A percentile compares a stretch with the other conserved stretches of the same genome.
These are phyloP conservation scores for Pichia rugopelliculosa DNA, from an alignment of 805 yeast species.

Conservation along the genomic window DNA sequence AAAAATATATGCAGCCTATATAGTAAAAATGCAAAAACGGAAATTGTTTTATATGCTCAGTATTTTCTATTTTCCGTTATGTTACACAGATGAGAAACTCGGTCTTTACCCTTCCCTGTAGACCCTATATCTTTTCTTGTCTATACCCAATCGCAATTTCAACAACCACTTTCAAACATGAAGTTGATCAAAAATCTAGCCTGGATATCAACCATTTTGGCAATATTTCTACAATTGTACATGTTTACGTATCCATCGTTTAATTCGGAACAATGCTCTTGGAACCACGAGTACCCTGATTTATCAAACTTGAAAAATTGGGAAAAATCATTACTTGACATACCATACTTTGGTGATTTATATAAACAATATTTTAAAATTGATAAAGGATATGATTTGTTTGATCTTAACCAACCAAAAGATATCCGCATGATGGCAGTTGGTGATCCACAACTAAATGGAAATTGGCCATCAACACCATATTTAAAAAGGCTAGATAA, in stretches of 20 bases:
- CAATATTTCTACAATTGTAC: constrained; percentile 50
- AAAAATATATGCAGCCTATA: no score
- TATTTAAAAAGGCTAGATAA: constrained; percentile 73
- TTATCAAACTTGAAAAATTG: constrained; percentile 15
- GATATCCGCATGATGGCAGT: constrained; percentile 64
- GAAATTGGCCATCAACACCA: constrained; percentile 66
- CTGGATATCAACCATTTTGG: constrained; percentile 28
- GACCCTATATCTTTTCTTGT: background rate
- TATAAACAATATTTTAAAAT: constrained; percentile 25
- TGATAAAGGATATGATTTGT: constrained; percentile 10
- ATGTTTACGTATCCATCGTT: constrained; percentile 73
- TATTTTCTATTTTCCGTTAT: background rate
- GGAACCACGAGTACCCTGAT: constrained; percentile 35
- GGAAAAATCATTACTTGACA: constrained; percentile 11
- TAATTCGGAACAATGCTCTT: constrained; percentile 46
- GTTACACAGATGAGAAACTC: no score
- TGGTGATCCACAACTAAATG: constrained; percentile 97
- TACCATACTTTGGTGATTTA: constrained; percentile 31
- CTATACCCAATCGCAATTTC: background rate
- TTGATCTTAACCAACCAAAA: constrained; percentile 3
- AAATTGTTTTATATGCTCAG: background rate
- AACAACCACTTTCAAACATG: background rate
- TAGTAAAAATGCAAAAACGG: background rate
- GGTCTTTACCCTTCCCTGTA: background rate
- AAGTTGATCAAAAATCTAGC: constrained; percentile 8